Percentiles rank a stretch among this genome's conserved stretches.
Evolutionary conservation across 768 basidiomycete genomes (phyloP).

Genomic region (Phanerochaete carnosa): DNA sequence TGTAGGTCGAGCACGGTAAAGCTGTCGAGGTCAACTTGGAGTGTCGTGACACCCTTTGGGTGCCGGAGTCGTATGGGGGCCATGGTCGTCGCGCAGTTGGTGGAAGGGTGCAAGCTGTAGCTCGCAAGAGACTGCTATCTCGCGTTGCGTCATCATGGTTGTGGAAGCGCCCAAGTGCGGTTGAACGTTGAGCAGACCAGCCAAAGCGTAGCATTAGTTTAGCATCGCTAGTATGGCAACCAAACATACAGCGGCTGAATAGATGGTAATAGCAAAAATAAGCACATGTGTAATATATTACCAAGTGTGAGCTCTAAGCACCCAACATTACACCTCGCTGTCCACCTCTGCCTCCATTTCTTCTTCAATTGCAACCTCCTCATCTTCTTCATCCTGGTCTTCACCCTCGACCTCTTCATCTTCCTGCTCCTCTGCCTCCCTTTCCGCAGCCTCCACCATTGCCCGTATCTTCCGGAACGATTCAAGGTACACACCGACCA

Average conservation of each 20-base stretch:
- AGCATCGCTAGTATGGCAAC: background rate
- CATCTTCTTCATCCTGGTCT: constrained; percentile 14
- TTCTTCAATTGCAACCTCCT: constrained; percentile 14
- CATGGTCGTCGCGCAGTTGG: constrained; percentile 44
- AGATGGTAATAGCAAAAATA: background rate
- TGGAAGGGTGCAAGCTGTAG: background rate
- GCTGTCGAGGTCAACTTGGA: constrained; percentile 60
- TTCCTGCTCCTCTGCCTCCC: background rate
- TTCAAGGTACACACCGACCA: background rate
- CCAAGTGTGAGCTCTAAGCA: background rate
- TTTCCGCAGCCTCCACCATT: background rate
- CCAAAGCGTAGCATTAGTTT: background rate
- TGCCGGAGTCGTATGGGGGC: constrained; percentile 77
- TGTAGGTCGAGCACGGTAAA: constrained; percentile 74
- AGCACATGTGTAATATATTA: background rate
- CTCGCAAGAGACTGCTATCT: background rate
- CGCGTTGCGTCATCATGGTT: constrained; percentile 1
- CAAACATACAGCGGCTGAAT: background rate
- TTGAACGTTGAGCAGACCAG: background rate
- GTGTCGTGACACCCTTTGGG: constrained; percentile 77
- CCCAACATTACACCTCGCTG: background rate
- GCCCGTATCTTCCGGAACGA: background rate
- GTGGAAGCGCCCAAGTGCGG: background rate
- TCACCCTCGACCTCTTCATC: constrained; percentile 16
- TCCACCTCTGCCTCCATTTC: background rate